phyloP scores from a whole-genome alignment of 352 stramenopile species.

The Elongisporangium prolatum region DNA sequence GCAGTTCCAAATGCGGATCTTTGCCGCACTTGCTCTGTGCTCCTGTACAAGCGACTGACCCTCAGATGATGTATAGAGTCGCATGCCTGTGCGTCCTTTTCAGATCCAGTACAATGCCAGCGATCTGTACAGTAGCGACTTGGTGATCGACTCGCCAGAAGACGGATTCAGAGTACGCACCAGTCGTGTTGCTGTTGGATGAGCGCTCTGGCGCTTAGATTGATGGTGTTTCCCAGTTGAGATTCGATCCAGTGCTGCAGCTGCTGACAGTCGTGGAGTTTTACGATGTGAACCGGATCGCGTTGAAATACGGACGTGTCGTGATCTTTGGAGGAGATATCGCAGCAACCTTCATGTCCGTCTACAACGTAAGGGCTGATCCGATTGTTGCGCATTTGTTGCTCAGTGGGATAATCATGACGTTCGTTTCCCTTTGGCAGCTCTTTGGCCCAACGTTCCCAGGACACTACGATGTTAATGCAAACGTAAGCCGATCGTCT shows the following conservation, averaged over 20 bases:
- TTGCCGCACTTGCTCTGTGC: background rate
- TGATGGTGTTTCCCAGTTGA: constrained; percentile 28
- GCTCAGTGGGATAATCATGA: background rate
- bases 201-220: background rate
- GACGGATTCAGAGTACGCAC: constrained; percentile 56
- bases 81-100: constrained; percentile 62
- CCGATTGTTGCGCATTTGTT: background rate
- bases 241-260: constrained; percentile 64
- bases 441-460: constrained; percentile 84
- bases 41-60: background rate
- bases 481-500: constrained; percentile 27
- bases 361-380: constrained; percentile 67
- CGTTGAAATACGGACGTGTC: constrained; percentile 77
- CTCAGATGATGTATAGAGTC: constrained; percentile 25
- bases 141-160: constrained; percentile 63
- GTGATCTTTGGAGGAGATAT: constrained; percentile 80
- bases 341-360: constrained; percentile 80
- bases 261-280: constrained; percentile 72
- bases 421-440: constrained; percentile 15
- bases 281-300: constrained; percentile 71
- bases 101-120: constrained; percentile 73
- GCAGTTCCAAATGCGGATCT: background rate
- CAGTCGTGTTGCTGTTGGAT: constrained; percentile 2
- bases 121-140: constrained; percentile 54
- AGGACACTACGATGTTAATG: constrained; percentile 57